A percentile compares a stretch with the other conserved stretches of the same genome.
Conservation (phyloP, 140 eudicot genomes). For the Bidens hawaiensis region DNA sequence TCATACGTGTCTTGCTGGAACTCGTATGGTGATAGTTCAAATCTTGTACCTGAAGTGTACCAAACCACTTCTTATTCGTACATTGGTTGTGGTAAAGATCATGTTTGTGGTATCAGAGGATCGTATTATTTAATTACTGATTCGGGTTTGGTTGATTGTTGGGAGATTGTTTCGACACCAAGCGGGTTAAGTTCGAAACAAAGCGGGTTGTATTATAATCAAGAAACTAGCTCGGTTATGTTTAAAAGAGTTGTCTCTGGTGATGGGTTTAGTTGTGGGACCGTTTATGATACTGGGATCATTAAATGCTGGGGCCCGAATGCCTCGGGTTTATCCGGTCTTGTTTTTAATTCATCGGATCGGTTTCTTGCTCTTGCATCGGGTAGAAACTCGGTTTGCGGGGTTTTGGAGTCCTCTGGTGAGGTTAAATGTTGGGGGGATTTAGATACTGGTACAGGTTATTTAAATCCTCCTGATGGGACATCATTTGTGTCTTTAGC, state of each 20-base stretch:
- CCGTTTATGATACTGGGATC: constrained; percentile 49
- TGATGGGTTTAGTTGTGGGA: constrained; percentile 85
- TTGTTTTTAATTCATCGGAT: constrained; percentile 26
- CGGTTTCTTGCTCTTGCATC: constrained; percentile 49
- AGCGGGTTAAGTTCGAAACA: constrained; percentile 43
- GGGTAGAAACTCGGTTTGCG: constrained; percentile 53
- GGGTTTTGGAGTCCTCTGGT: constrained; percentile 47
- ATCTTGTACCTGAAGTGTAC: constrained; percentile 65
- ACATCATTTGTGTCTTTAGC: constrained; percentile 54
- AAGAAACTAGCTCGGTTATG: constrained; percentile 31
- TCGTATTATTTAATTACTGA: constrained; percentile 55
- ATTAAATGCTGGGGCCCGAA: constrained; percentile 90
- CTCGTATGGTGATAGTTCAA: constrained; percentile 28
- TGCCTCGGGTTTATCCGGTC: constrained; percentile 30
- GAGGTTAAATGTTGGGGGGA: constrained; percentile 87
- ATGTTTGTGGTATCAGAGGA: constrained; percentile 86
- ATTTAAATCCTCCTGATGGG: constrained; percentile 41
- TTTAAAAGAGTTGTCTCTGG: constrained; percentile 71
- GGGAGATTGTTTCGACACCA: constrained; percentile 57
- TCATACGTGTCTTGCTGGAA: constrained; percentile 81
- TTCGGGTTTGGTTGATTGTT: constrained; percentile 70
- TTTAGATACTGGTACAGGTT: constrained; percentile 11
- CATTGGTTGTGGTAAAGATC: constrained; percentile 76
- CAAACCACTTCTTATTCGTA: constrained; percentile 47
- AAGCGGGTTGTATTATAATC: constrained; percentile 53